Percentiles rank a stretch among this genome's conserved stretches.
Evolutionary conservation across 768 basidiomycete genomes (phyloP).

Genomic region (Pleurotus djamor): DNA sequence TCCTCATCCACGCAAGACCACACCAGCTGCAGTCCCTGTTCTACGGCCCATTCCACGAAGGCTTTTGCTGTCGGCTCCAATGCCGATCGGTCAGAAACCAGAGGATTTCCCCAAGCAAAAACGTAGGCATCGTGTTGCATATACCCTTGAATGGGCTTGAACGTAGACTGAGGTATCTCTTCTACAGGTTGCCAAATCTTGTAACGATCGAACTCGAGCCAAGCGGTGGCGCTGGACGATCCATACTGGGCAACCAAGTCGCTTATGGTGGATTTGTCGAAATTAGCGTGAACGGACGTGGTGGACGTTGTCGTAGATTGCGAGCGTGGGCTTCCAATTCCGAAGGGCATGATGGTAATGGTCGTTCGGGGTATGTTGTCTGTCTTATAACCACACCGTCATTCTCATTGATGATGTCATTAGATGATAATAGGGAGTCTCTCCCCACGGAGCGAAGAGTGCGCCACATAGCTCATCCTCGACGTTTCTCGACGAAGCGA

Average conservation of each 20-base stretch:
- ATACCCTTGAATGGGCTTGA: constrained; percentile 57
- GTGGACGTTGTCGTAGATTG: not conserved
- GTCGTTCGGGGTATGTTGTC: not conserved
- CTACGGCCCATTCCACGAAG: constrained; percentile 41
- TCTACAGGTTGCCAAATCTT: constrained; percentile 37
- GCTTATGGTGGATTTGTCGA: constrained; percentile 32
- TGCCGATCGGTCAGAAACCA: constrained; percentile 40
- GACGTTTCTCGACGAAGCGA: no score
- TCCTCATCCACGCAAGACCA: constrained; percentile 59
- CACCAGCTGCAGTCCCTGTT: constrained; percentile 47
- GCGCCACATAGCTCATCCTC: no score
- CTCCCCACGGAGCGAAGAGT: no score
- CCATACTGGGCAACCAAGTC: constrained; percentile 64
- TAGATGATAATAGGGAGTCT: no score
- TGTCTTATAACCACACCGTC: no score
- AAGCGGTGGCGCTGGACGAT: constrained; percentile 67
- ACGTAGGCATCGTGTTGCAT: constrained; percentile 47
- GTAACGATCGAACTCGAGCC: constrained; percentile 62
- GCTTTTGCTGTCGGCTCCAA: constrained; percentile 32
- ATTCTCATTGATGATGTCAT: no score
- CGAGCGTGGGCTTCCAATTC: not conserved
- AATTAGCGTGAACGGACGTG: constrained; percentile 3
- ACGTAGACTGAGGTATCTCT: constrained; percentile 33
- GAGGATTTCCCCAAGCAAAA: constrained; percentile 65
- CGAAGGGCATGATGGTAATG: not conserved